These are phyloP conservation scores for Diaporthe longicolla DNA, from an alignment of 2,329 filamentous ascomycete species.

Conservation along the genomic window DNA sequence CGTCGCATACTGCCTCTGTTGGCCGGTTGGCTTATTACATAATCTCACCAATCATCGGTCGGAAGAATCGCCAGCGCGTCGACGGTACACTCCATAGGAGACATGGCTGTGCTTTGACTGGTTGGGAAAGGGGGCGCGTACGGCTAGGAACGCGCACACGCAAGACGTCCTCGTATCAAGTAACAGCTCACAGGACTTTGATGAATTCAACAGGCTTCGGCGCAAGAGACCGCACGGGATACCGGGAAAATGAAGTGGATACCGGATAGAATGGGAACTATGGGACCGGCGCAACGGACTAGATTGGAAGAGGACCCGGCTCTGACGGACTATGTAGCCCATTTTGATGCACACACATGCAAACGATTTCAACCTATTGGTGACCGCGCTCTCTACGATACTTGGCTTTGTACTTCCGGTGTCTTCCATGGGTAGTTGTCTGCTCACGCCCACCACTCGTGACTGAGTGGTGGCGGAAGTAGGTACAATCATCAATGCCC, in stretches of 20 bases:
- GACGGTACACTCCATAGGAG: neutral
- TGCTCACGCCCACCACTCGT: neutral
- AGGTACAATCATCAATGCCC: neutral
- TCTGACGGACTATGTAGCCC: neutral
- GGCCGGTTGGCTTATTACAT: neutral
- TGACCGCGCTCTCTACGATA: neutral
- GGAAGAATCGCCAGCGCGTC: neutral
- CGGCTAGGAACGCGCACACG: neutral
- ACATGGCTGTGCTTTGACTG: neutral
- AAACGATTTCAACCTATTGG: neutral
- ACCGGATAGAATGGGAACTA: conserved; percentile 7
- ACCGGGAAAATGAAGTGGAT: neutral
- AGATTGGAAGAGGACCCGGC: neutral
- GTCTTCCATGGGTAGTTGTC: neutral
- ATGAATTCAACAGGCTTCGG: neutral
- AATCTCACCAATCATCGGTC: neutral
- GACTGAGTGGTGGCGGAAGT: too few relatives aligned
- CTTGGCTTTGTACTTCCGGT: neutral
- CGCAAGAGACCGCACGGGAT: neutral
- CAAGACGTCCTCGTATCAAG: neutral
- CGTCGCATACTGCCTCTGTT: neutral
- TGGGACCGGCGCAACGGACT: conserved; percentile 31
- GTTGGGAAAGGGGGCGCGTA: neutral
- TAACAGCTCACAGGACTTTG: too few relatives aligned
- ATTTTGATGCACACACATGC: neutral